Base-by-base conservation (phyloP, 2,329 filamentous ascomycete species). In the Colletotrichum cereale region DNA sequence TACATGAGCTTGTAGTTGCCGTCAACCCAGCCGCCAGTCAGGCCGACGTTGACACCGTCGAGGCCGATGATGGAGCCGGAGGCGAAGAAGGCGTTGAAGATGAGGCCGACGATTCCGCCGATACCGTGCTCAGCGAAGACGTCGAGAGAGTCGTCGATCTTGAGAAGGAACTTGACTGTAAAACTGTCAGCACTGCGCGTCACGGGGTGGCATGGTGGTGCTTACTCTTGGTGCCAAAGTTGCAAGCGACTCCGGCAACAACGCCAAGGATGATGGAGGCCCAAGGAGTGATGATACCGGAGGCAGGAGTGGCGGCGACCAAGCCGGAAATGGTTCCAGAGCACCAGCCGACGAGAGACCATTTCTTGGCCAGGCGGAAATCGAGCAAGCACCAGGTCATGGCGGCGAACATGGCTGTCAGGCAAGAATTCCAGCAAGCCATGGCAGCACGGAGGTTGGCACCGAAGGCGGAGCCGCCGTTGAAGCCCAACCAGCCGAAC, bases 401-500 rank as follows among this genome's bases (percentile, higher is more conserved):
- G 75, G 94, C 92, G 50, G 90, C 96, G 78, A 98, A 97, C 86
- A 95, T 94, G 80, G 94, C 96, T 47, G 94, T 96, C 79, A 97
- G 82, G 86, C 96, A 98, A 71, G 93, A 94, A 88, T 98, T 98
- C 96, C 95, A 99, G 90, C 94, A 97, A 66, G 96, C 96, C 91
- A 98, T 97, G 75, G 93, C 92, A 66, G 96, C 96, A 75, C 96
- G 93, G 65, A 98, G 88, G 86, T 98, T 98, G 75, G 95, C 94
- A 76, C 96, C 95, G 76, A 98, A 97, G 48, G 96, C 86, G 31
- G 95, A 98, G 74, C 96, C 96, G 77, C 96, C 96, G 87, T 99
- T 99, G 90, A 99, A 99, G 66, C 95, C 96, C 75, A 99, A 88
- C 96, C 96, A 99, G 79, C 96, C 96, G 79, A 98, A 98, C 95